Evolutionary conservation across 179 eudicot genomes (phyloP), one percentile per base, ranked within the genome.

Genomic region (Nepenthes alata): DNA sequence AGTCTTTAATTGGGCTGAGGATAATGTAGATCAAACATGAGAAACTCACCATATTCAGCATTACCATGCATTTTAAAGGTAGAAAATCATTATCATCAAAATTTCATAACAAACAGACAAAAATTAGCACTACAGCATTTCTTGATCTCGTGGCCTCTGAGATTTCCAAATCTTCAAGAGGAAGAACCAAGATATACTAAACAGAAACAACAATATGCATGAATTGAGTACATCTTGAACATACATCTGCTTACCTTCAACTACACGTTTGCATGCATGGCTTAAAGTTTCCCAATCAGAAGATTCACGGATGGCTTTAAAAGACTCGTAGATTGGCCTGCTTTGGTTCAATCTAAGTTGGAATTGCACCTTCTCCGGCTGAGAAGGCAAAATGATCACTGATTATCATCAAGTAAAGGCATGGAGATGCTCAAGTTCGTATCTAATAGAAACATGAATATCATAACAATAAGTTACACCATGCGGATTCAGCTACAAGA

Each of bases 341-440:
- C 76, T 72, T 58, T 72, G 76, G 61, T 72, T 60, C 71, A 72
- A 50, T 58, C 72, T 67, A 12, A 72, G 65, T 61, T 72, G 64
- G 59, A 72, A 72, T 11, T 63, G 64, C 11, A 72, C 76, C 72
- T 72, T 72, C 56, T 72, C 57, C 47, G 68, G 65, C 76, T 67
- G 72, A 36, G 9, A 49, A 62, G 9, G 11, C 0, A 8, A 35
- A 49, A 48, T 34, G 4, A 50, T 35, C 5, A 53, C 51, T 16
- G 25, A 16, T 16, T 16, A 16, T 16, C 25, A 16, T 16, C 25
- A 16, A 16, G 25, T 16, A 16, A 16, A 16, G 25, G 25, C 25
- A 16, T 16, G 25, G 25, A 16, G 25, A 16, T 16, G 25, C 25
- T 16, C 25, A 16, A 16, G 25, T 16, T 16, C 25, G 25, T 16